phyloP scores from a whole-genome alignment of 352 stramenopile genomes.

The Globisporangium recalcitrans region DNA sequence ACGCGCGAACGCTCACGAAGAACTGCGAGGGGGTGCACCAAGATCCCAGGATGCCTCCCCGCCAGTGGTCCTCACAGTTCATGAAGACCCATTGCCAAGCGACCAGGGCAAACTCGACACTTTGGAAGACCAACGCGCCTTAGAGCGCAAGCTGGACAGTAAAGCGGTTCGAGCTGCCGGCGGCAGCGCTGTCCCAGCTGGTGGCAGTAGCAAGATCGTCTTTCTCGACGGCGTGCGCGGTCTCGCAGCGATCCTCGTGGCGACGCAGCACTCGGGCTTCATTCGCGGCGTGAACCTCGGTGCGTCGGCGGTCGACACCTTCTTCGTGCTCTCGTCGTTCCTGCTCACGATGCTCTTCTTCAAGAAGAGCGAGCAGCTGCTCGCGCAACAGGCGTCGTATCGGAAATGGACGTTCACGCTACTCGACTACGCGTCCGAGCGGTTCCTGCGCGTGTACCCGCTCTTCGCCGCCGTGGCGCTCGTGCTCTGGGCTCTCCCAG shows the following conservation, averaged over 20 bases:
- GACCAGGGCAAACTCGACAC: background rate
- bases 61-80: background rate
- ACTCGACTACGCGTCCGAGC: conserved; percentile 42
- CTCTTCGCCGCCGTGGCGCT: conserved; percentile 32
- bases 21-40: background rate
- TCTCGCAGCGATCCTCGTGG: conserved; percentile 16
- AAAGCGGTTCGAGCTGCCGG: too few species aligned
- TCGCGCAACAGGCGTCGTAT: conserved; percentile 11
- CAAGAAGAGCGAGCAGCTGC: conserved; percentile 17
- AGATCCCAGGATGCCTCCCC: background rate
- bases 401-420: conserved; percentile 15
- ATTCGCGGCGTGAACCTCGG: conserved; percentile 12
- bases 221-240: conserved; percentile 19
- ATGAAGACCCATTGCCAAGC: background rate
- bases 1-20: background rate
- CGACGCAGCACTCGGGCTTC: conserved; percentile 19
- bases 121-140: too few species aligned
- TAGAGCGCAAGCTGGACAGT: background rate
- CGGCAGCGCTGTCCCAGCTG: background rate
- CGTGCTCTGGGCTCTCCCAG: conserved; percentile 26
- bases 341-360: conserved; percentile 22
- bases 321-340: conserved; percentile 26
- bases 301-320: conserved; percentile 13
- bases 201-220: conserved; percentile 2
- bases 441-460: conserved; percentile 50